A percentile compares a stretch with the other conserved stretches of the same genome.
phyloP scores from a whole-genome alignment of 177 flowering plant species.

The Vitis hybrid region DNA sequence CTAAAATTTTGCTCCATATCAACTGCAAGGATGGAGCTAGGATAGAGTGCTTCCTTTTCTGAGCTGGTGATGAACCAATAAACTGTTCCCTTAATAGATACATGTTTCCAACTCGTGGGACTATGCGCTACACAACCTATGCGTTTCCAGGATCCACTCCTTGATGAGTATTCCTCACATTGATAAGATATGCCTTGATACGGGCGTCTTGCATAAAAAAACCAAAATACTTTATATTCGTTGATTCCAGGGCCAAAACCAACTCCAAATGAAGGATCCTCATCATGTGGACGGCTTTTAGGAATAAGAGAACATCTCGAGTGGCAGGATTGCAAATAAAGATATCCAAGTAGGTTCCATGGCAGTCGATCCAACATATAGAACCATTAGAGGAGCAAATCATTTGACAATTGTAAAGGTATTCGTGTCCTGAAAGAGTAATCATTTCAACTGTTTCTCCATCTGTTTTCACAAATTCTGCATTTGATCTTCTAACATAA shows the following conservation, averaged over 20 bases:
- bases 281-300: background rate
- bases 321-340: slow-evolving; percentile 5
- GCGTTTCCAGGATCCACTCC: slow-evolving; percentile 2
- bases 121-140: slow-evolving; percentile 3
- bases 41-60: background rate
- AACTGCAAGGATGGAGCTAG: slow-evolving; percentile 9
- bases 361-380: background rate
- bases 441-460: background rate
- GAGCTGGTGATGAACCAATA: slow-evolving; percentile 6
- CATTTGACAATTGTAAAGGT: background rate
- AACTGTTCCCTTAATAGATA: background rate
- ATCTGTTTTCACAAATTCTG: background rate
- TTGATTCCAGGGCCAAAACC: slow-evolving; percentile 6
- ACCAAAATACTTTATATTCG: background rate
- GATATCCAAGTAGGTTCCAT: background rate
- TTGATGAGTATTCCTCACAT: slow-evolving; percentile 10
- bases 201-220: background rate
- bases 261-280: slow-evolving; percentile 2
- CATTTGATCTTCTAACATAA: background rate
- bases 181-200: background rate
- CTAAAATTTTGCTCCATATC: slow-evolving; percentile 12
- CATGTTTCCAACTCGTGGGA: slow-evolving; percentile 5
- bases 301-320: slow-evolving; percentile 1
- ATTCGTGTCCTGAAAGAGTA: background rate
- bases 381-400: slow-evolving; percentile 10